These are phyloP conservation scores for Nothophaeocryptopus gaeumannii DNA, from an alignment of 2,329 filamentous ascomycete genomes.

Conservation along the genomic window DNA sequence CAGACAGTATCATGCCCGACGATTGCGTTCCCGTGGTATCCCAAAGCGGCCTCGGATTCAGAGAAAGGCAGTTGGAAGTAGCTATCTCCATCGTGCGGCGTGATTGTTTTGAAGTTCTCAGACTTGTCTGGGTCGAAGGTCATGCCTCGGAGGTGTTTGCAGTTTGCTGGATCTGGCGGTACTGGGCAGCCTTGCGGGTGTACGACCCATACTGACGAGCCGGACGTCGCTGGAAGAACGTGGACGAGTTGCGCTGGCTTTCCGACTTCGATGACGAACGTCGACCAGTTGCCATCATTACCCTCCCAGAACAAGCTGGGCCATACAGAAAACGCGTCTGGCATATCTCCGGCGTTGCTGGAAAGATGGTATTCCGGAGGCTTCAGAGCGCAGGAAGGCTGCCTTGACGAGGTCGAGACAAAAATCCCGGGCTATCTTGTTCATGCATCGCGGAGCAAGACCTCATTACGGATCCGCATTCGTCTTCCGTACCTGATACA, in stretches of 20 bases:
- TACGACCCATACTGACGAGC: slow-evolving; percentile 69
- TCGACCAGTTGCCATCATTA: slow-evolving; percentile 68
- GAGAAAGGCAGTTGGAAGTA: slow-evolving; percentile 5
- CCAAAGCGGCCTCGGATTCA: background rate
- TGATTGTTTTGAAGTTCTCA: background rate
- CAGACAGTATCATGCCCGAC: background rate
- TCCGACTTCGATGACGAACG: slow-evolving; percentile 59
- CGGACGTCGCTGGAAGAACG: slow-evolving; percentile 62
- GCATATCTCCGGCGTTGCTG: background rate
- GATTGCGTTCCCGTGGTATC: background rate
- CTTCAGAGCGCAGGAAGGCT: too few relatives aligned
- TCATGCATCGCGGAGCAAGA: too few relatives aligned
- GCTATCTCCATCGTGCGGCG: background rate
- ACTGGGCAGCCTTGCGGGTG: slow-evolving; percentile 54
- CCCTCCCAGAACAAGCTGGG: background rate
- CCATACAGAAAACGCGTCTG: background rate
- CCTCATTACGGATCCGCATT: too few relatives aligned
- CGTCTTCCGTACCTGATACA: too few relatives aligned
- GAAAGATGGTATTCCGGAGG: too few relatives aligned
- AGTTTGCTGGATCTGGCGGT: background rate
- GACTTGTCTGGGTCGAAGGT: background rate
- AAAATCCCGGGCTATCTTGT: too few relatives aligned
- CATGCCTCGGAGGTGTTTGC: slow-evolving; percentile 3
- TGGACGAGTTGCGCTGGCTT: slow-evolving; percentile 52
- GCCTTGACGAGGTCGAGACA: too few relatives aligned